phyloP scores from a whole-genome alignment of 2,329 filamentous ascomycete genomes.

The Xylariales sp. region DNA sequence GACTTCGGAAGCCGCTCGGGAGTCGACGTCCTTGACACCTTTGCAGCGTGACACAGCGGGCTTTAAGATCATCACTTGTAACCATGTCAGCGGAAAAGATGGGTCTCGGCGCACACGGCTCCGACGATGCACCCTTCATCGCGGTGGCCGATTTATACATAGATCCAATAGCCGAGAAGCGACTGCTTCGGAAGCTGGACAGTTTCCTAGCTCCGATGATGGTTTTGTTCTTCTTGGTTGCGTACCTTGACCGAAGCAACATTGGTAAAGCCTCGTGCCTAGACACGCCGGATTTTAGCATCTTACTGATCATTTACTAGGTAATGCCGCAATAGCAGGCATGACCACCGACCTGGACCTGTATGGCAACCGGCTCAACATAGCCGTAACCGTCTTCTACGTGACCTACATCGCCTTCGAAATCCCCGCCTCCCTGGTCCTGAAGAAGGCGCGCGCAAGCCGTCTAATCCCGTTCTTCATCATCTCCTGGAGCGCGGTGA shows the following conservation, averaged over 20 bases:
- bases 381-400: slow-evolving; percentile 15
- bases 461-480: slow-evolving; percentile 47
- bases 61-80: neutral
- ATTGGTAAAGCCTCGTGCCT: too few species aligned
- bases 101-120: neutral
- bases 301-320: slow-evolving; percentile 1
- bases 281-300: too few species aligned
- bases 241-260: slow-evolving; percentile 15
- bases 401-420: slow-evolving; percentile 22
- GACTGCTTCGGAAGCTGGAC: slow-evolving; percentile 13
- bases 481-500: slow-evolving; percentile 42
- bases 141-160: slow-evolving; percentile 6
- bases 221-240: slow-evolving; percentile 13
- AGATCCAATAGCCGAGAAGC: slow-evolving; percentile 10
- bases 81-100: neutral
- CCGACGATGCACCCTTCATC: slow-evolving; percentile 3
- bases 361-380: slow-evolving; percentile 11
- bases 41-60: neutral
- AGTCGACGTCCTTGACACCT: too few species aligned
- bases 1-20: too few species aligned
- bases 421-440: slow-evolving; percentile 23
- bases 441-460: slow-evolving; percentile 42
- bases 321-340: slow-evolving; percentile 14
- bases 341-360: slow-evolving; percentile 14
- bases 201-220: slow-evolving; percentile 13